Base-by-base conservation (phyloP, 805 yeast species). In the Candida vaughaniae region DNA sequence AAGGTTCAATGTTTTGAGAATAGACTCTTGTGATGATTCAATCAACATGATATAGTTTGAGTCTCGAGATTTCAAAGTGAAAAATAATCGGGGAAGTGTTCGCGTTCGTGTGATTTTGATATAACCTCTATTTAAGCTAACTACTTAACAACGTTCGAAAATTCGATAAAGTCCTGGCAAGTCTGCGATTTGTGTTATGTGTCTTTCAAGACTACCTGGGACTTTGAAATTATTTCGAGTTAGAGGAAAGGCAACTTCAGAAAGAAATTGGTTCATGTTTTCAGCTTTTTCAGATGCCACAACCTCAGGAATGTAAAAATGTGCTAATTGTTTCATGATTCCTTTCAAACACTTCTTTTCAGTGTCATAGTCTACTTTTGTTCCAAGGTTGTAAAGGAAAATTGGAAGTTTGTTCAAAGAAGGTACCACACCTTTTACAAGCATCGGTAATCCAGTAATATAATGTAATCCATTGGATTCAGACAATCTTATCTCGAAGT, bases 81-180 rank as follows among this genome's bases (percentile, higher is more conserved):
- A 25, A n/a, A 25, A 25, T 22, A 10, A 22, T 7, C 23, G 23
- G 7, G 23, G 6, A 20, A 6, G 23, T 10, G 23, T 7, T 20
- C 23, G 6, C 10, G 6, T 35, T 35, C 38, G 38, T 35, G 34
- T 29, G 34, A 30, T 35, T 35, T 35, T 32, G n/a, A n/a, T n/a
- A n/a, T n/a, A n/a, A n/a, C n/a, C n/a, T n/a, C n/a, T n/a, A n/a
- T 26, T n/a, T 8, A 7, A 14, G 8, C n/a, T n/a, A 12, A 26
- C n/a, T n/a, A 20, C 6, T 58, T 50, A 85, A 52, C 99, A 93
- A 55, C 99, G 71, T 64, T 93, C 99, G 66, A 93, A 93, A 4
- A 95, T 95, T 51, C 73, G 77, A 60, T 93, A 93, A 39, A 93
- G 65, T 0, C 95, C 95, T 2, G 98, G 98, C 20, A 93, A 60